A percentile compares a stretch with the other conserved stretches of the same genome.
phyloP scores from a whole-genome alignment of 257 asterid genomes.

The Hygrophila difformis region DNA sequence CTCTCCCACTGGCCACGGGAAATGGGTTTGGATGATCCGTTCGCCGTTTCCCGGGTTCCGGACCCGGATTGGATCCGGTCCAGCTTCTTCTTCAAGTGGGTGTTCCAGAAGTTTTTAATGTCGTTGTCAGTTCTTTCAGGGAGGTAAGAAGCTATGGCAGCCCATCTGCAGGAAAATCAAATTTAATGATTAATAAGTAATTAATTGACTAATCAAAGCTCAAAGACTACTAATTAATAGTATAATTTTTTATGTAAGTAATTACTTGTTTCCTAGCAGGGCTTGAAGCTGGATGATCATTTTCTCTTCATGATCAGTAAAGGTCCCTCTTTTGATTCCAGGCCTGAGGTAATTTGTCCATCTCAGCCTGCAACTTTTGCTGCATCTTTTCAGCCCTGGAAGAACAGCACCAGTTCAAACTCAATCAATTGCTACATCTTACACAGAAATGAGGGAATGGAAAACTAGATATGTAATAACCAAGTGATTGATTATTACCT shows the following conservation, averaged over 20 bases:
- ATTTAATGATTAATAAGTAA: too few relatives aligned
- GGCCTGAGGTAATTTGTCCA: constrained; percentile 97
- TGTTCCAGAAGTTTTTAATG: constrained; percentile 89
- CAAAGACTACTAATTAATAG: too few relatives aligned
- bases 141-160: constrained; percentile 93
- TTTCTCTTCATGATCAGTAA: constrained; percentile 76
- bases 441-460: too few relatives aligned
- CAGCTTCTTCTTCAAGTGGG: constrained; percentile 84
- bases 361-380: constrained; percentile 91
- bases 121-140: constrained; percentile 97
- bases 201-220: too few relatives aligned
- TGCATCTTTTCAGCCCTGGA: constrained; percentile 78
- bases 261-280: constrained; percentile 88
- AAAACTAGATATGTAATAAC: too few relatives aligned
- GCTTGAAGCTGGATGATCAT: constrained; percentile 94
- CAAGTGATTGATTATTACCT: too few relatives aligned
- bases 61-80: constrained; percentile 32
- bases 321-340: constrained; percentile 83
- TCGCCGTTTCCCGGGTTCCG: not conserved
- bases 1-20: constrained; percentile 88
- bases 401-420: too few relatives aligned
- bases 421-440: too few relatives aligned
- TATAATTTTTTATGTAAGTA: too few relatives aligned
- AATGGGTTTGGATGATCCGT: constrained; percentile 16
- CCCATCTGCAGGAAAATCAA: constrained; percentile 54